Percentiles rank a stretch among this genome's conserved stretches.
phyloP scores from a whole-genome alignment of 352 stramenopile species.

The Globisporangium spiculum region DNA sequence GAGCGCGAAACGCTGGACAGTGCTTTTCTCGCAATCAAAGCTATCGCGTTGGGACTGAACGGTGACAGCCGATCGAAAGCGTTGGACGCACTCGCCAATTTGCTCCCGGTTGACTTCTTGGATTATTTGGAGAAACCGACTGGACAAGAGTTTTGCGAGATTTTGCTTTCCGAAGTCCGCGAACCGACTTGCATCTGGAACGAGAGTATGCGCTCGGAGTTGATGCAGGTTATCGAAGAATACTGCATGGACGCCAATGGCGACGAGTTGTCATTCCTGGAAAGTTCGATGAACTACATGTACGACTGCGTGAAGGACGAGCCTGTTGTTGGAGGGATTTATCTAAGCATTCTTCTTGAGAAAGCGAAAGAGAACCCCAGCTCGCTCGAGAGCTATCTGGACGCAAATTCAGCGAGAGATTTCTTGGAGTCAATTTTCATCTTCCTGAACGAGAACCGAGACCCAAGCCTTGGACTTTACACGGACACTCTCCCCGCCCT shows the following conservation, averaged over 20 bases:
- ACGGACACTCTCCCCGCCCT: constrained; percentile 70
- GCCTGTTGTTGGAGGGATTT: constrained; percentile 67
- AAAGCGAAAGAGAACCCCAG: constrained; percentile 39
- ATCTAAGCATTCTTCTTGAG: constrained; percentile 62
- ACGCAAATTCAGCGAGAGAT: constrained; percentile 45
- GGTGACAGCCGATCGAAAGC: constrained; percentile 49
- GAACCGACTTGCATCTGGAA: constrained; percentile 83
- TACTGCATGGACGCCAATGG: constrained; percentile 55
- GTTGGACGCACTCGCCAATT: constrained; percentile 58
- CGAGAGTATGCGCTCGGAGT: constrained; percentile 47
- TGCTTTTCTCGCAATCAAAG: constrained; percentile 62
- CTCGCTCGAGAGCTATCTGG: constrained; percentile 48
- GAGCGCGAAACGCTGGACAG: constrained; percentile 73
- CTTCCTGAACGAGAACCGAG: constrained; percentile 78
- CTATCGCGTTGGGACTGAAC: constrained; percentile 53
- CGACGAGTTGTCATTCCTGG: constrained; percentile 63
- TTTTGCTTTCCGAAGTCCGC: constrained; percentile 67
- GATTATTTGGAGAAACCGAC: constrained; percentile 67
- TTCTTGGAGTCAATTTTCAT: constrained; percentile 69
- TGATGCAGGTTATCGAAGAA: constrained; percentile 74
- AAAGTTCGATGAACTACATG: constrained; percentile 71
- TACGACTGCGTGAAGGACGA: constrained; percentile 78
- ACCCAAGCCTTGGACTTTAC: constrained; percentile 73
- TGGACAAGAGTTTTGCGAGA: constrained; percentile 70
- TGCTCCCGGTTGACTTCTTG: constrained; percentile 73